A percentile compares a stretch with the other conserved stretches of the same genome.
Evolutionary conservation across 2,329 filamentous ascomycete species (phyloP).

Genomic region (Penicillium sp.): DNA sequence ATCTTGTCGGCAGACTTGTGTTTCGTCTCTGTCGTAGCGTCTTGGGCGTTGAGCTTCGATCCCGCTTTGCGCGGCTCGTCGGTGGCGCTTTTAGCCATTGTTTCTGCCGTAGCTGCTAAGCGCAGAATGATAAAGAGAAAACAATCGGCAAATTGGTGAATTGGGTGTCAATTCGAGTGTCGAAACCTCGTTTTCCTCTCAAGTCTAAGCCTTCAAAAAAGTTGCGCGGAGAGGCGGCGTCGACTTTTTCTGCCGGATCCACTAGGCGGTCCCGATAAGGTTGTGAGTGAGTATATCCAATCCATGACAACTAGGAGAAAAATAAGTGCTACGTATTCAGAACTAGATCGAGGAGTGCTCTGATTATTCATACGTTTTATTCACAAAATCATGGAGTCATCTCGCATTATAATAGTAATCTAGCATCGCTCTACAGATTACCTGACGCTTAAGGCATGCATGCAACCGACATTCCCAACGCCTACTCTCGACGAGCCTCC

Average conservation of each 20-base stretch:
- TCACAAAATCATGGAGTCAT: conserved; percentile 14
- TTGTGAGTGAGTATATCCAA: no score
- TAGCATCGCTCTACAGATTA: neutral
- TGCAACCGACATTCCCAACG: neutral
- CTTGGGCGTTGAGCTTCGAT: conserved; percentile 62
- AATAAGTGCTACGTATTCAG: no score
- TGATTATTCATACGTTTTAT: neutral
- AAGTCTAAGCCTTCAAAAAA: neutral
- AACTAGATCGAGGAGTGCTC: neutral
- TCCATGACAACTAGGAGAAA: no score
- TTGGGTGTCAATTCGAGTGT: neutral
- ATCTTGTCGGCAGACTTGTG: conserved; percentile 7
- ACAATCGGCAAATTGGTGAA: neutral
- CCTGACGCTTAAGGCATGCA: neutral
- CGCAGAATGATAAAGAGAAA: neutral
- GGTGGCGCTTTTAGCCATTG: conserved; percentile 35
- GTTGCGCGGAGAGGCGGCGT: conserved; percentile 14
- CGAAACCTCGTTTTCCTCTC: neutral
- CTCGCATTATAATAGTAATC: conserved; percentile 15
- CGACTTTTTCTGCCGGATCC: conserved; percentile 24
- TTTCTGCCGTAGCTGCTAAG: neutral
- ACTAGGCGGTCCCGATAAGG: conserved; percentile 11
- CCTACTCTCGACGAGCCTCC: conserved; percentile 18
- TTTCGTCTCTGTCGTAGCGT: conserved; percentile 28
- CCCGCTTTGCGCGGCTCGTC: conserved; percentile 63